Percentiles rank a stretch among this genome's conserved stretches.
phyloP scores from a whole-genome alignment of 2,329 filamentous ascomycete species.

The Fusarium papillatum region DNA sequence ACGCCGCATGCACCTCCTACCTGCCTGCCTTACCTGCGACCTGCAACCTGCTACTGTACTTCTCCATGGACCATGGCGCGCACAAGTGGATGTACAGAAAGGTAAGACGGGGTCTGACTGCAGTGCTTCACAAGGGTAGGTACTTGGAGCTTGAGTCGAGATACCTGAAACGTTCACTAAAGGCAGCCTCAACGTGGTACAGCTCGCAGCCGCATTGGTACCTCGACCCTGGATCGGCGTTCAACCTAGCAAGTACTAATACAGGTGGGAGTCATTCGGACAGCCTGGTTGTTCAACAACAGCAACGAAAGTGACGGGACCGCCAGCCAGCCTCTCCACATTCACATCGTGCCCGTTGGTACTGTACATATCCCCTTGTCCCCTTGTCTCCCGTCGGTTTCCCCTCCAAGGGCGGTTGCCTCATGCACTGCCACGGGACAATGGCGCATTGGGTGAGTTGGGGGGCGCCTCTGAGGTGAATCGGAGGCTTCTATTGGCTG shows the following conservation, averaged over 20 bases:
- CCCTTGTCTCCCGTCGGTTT: constrained; percentile 18
- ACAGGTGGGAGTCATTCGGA: constrained; percentile 23
- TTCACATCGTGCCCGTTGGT: constrained; percentile 6
- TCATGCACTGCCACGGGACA: constrained; percentile 49
- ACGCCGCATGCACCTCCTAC: constrained; percentile 28
- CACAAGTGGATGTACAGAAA: constrained; percentile 15
- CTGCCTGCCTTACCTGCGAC: constrained; percentile 4
- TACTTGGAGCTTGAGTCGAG: constrained; percentile 17
- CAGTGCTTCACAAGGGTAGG: constrained; percentile 13
- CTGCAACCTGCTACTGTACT: neutral
- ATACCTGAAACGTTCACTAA: constrained; percentile 10
- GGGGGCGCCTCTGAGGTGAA: neutral
- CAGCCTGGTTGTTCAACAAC: constrained; percentile 15
- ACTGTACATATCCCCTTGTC: constrained; percentile 1
- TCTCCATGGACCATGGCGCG: constrained; percentile 1
- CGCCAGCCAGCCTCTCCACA: constrained; percentile 18
- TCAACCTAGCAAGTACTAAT: neutral
- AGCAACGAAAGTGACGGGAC: neutral
- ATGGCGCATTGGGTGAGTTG: constrained; percentile 39
- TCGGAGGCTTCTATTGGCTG: constrained; percentile 20
- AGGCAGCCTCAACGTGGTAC: constrained; percentile 1
- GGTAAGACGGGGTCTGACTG: constrained; percentile 26
- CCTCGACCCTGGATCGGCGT: constrained; percentile 13
- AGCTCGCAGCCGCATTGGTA: constrained; percentile 13
- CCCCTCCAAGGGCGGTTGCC: constrained; percentile 39